Evolutionary conservation across 1,284 basidiomycete genomes (phyloP).

Genomic region (Papiliotrema terrestris): DNA sequence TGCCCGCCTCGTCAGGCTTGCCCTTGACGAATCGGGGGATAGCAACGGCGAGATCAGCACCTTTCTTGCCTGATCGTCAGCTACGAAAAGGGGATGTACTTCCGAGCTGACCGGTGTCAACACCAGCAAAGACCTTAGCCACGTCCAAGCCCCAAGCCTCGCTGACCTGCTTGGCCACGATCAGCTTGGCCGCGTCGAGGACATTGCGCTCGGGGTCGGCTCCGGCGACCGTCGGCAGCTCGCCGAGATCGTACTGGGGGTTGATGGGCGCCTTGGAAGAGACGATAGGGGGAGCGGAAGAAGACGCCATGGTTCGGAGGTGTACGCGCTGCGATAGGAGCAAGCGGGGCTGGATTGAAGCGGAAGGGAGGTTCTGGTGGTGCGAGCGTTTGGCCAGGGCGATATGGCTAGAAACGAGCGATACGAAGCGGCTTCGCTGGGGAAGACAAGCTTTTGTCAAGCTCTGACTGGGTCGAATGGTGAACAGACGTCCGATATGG

Average conservation of each 20-base stretch:
- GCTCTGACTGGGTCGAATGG: too few species aligned
- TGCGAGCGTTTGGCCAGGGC: too few species aligned
- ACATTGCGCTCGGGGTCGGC: constrained; percentile 68
- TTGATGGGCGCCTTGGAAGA: neutral
- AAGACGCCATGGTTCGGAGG: neutral
- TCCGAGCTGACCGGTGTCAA: constrained; percentile 59
- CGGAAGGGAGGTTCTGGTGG: too few species aligned
- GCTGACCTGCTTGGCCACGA: constrained; percentile 74
- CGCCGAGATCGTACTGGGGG: constrained; percentile 29
- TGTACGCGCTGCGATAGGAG: too few species aligned
- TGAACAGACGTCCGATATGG: too few species aligned
- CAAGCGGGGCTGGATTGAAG: too few species aligned
- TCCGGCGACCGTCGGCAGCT: constrained; percentile 58
- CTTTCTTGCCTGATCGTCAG: constrained; percentile 66
- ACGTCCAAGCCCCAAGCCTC: constrained; percentile 65
- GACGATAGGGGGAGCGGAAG: neutral
- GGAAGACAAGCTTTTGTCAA: too few species aligned
- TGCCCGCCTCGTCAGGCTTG: constrained; percentile 75
- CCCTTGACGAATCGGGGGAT: constrained; percentile 84
- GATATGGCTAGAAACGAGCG: too few species aligned
- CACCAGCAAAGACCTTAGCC: constrained; percentile 74
- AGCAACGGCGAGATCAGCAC: constrained; percentile 87
- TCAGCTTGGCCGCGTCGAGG: constrained; percentile 78
- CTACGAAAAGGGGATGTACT: neutral
- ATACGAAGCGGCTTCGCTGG: too few species aligned